A percentile compares a stretch with the other conserved stretches of the same genome.
phyloP scores from a whole-genome alignment of 495 filamentous ascomycete species.

The Staphylotrichum longicolle region DNA sequence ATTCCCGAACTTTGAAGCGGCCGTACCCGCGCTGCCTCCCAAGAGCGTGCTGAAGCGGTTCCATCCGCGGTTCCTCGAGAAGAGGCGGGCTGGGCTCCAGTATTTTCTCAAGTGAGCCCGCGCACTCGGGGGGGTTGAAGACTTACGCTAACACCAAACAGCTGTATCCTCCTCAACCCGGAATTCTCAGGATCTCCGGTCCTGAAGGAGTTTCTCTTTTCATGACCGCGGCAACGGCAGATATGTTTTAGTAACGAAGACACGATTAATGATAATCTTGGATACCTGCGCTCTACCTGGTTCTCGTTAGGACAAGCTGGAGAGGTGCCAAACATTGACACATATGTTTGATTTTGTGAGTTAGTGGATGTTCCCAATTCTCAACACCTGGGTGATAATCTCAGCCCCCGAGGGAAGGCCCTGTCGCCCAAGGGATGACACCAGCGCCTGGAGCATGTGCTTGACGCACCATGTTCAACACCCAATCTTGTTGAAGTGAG shows the following conservation, averaged over 20 bases:
- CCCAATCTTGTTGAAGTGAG: too few relatives aligned
- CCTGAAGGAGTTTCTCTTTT: constrained; percentile 57
- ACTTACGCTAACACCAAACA: constrained; percentile 19
- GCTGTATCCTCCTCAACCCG: constrained; percentile 57
- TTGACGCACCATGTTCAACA: too few relatives aligned
- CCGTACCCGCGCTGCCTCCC: constrained; percentile 55
- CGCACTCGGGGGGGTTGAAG: too few relatives aligned
- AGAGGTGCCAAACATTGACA: too few relatives aligned
- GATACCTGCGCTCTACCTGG: not conserved
- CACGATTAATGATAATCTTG: constrained; percentile 23
- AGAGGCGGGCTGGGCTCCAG: constrained; percentile 52
- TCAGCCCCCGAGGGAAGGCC: too few relatives aligned
- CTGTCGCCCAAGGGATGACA: too few relatives aligned
- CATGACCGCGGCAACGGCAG: constrained; percentile 30
- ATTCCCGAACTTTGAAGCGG: constrained; percentile 54
- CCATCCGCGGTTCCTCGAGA: constrained; percentile 51
- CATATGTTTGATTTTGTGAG: too few relatives aligned
- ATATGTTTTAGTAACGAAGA: constrained; percentile 9
- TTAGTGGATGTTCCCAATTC: too few relatives aligned
- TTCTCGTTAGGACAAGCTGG: not conserved
- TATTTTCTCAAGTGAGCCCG: constrained; percentile 54
- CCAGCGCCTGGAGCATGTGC: too few relatives aligned
- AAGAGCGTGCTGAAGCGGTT: constrained; percentile 56
- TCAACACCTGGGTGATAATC: too few relatives aligned
- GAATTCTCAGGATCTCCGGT: constrained; percentile 57